Evolutionary conservation across 495 filamentous ascomycete genomes (phyloP).

Genomic region (Aspergillus steynii): DNA sequence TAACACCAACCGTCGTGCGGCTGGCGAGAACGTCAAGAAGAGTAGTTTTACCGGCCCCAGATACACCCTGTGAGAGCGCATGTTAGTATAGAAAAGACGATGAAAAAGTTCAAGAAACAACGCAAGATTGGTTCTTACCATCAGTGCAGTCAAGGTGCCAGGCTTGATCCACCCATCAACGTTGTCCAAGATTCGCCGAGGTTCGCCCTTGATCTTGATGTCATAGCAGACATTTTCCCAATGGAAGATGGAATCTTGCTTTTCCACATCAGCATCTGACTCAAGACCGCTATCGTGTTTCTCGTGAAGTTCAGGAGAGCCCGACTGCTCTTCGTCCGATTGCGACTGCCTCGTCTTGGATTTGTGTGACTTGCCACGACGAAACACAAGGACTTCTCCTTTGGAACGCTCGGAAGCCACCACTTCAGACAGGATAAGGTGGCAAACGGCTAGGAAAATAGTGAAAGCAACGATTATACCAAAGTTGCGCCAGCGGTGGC

Average conservation of each 20-base stretch:
- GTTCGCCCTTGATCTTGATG: constrained; percentile 51
- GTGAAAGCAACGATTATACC: constrained; percentile 60
- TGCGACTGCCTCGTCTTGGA: constrained; percentile 15
- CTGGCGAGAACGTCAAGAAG: constrained; percentile 56
- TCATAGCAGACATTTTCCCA: constrained; percentile 68
- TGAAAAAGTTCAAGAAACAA: not conserved
- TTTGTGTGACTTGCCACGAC: constrained; percentile 24
- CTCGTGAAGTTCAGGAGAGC: not conserved
- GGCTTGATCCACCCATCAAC: constrained; percentile 66
- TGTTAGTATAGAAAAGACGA: not conserved
- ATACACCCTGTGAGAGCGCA: constrained; percentile 31
- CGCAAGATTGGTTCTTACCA: constrained; percentile 26
- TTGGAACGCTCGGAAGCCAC: constrained; percentile 31
- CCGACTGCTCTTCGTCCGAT: constrained; percentile 16
- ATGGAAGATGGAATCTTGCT: constrained; percentile 57
- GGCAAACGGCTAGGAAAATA: constrained; percentile 46
- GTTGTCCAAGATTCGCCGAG: constrained; percentile 51
- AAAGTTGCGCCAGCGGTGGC: constrained; percentile 59
- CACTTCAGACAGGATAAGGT: constrained; percentile 32
- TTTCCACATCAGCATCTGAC: constrained; percentile 43
- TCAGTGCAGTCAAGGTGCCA: constrained; percentile 63
- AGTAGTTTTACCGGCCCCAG: constrained; percentile 61
- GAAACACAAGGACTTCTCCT: constrained; percentile 46
- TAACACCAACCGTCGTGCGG: constrained; percentile 46
- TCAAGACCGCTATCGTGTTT: constrained; percentile 18